These are phyloP conservation scores for Umbelopsis sp. DNA, from an alignment of 192 early-diverging fungal genomes.

Conservation along the genomic window DNA sequence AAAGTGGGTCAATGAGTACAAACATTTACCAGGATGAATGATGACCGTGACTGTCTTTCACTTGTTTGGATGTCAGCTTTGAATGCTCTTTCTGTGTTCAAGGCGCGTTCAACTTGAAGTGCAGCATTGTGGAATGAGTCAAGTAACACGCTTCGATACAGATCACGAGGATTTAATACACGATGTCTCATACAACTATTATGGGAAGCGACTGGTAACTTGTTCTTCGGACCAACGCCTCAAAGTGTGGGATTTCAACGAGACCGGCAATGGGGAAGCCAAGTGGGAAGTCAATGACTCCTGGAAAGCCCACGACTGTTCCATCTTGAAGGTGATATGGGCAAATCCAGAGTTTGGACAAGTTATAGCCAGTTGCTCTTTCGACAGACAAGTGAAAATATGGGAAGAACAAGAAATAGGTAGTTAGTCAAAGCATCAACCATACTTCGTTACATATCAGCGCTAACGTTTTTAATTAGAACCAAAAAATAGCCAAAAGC, in stretches of 20 bases:
- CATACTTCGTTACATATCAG: too few relatives aligned
- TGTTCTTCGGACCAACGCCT: constrained; percentile 92
- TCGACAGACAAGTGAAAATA: constrained; percentile 87
- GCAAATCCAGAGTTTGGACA: constrained; percentile 98
- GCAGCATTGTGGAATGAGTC: constrained; percentile 37
- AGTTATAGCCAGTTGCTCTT: constrained; percentile 87
- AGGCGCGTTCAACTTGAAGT: not conserved
- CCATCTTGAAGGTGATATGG: constrained; percentile 85
- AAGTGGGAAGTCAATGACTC: constrained; percentile 80
- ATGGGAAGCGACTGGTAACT: constrained; percentile 88
- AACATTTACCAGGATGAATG: too few relatives aligned
- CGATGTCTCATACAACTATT: constrained; percentile 89
- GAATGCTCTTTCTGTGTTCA: not conserved
- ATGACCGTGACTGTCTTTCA: not conserved
- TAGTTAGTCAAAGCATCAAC: constrained; percentile 1
- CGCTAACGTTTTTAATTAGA: constrained; percentile 24
- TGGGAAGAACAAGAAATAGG: constrained; percentile 82
- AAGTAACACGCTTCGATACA: constrained; percentile 63
- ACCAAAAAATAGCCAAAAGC: constrained; percentile 59
- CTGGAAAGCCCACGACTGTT: constrained; percentile 89
- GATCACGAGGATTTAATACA: constrained; percentile 94
- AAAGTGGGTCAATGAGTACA: too few relatives aligned
- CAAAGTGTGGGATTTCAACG: constrained; percentile 88
- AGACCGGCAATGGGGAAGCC: constrained; percentile 56
- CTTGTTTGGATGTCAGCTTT: too few relatives aligned